Evolutionary conservation across 2,329 filamentous ascomycete genomes (phyloP), one percentile per base, ranked within the genome.

Genomic region (Falciphora oryzae): DNA sequence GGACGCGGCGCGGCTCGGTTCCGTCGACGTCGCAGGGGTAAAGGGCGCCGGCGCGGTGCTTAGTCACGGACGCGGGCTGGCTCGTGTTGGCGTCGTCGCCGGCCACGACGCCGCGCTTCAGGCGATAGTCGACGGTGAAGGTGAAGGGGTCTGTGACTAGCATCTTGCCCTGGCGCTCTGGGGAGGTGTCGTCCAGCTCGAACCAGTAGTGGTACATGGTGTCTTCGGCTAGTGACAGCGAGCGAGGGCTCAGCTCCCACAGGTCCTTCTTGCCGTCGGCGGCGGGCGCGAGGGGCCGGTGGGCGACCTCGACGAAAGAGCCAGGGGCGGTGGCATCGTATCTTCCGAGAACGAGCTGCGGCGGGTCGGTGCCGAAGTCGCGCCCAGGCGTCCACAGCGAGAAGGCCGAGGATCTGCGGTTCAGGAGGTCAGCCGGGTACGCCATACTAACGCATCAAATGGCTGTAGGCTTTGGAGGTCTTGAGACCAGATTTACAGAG

Each of bases 231-330:
- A 57, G 28, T 3, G 69, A 67, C 29, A 70, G 61, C 10, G 62
- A n/a, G 1, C 35, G 58, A 14, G 66, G 61, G 72, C 77, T 25
- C 75, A 79, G 70, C 72, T 80, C 57, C 79, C 79, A 65, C 73
- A 76, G 67, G 77, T 78, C 27, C 73, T 80, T 67, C 68, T 80
- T 63, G 22, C 44, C 44, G 75, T 77, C 31, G 74, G 79, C n/a
- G 74, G 78, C 62, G 75, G 76, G 58, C 76, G 75, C 66, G 72
- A 81, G 59, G 74, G 78, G 35, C 38, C 66, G 59, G 50, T 62
- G 64, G 16, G 60, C 65, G 11, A 68, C 64, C 60, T 67, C 62
- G 14, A 58, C n/a, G 44, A 70, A 70, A 1, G 28, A 25, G 8
- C 58, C 60, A 3, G 18, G 56, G 16, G 27, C 32, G 28, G 28